A percentile compares a stretch with the other conserved stretches of the same genome.
phyloP scores from a whole-genome alignment of 164 flowering plant genomes.

The Chimonanthus salicifolius region DNA sequence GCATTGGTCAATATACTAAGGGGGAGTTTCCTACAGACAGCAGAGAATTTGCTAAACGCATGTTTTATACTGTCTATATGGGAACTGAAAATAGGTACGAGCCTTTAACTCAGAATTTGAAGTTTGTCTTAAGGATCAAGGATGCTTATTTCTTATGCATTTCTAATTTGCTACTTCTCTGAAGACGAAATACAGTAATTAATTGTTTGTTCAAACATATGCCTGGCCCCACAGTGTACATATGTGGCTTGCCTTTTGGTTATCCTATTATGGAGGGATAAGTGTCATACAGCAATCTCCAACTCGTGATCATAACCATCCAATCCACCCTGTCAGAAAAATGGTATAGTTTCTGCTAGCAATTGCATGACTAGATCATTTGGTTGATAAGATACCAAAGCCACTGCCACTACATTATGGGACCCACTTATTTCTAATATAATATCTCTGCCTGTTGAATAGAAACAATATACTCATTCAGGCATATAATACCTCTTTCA shows the following conservation, averaged over 20 bases:
- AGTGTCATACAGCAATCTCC: neutral
- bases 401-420: neutral
- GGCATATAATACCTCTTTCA: neutral
- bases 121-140: neutral
- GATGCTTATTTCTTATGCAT: neutral
- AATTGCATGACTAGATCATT: neutral
- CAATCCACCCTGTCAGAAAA: neutral
- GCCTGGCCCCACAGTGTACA: neutral
- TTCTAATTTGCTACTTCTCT: neutral
- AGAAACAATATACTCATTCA: neutral
- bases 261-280: neutral
- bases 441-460: neutral
- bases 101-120: neutral
- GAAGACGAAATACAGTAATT: neutral
- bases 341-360: neutral
- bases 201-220: neutral
- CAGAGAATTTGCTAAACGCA: conserved; percentile 90
- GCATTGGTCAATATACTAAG: conserved; percentile 74
- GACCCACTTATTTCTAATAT: neutral
- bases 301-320: neutral
- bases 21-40: conserved; percentile 86
- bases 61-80: conserved; percentile 89
- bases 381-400: neutral
- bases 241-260: neutral
- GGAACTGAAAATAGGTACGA: conserved; percentile 91